A percentile compares a stretch with the other conserved stretches of the same genome.
These are phyloP conservation scores for Blastomyces gilchristii DNA, from an alignment of 2,329 filamentous ascomycete genomes.

Conservation along the genomic window DNA sequence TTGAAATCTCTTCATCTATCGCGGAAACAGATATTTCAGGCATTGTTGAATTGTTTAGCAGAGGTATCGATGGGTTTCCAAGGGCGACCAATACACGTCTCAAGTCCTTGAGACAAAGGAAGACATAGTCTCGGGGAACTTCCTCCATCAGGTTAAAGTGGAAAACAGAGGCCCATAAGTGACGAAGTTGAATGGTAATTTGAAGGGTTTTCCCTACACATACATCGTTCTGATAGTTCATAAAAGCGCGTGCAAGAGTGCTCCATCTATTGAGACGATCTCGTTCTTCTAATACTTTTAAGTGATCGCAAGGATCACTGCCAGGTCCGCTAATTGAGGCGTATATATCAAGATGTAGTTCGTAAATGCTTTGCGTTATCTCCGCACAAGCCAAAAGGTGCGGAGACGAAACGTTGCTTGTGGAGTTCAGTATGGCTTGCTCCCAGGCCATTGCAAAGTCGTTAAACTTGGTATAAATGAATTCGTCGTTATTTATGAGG, in stretches of 20 bases:
- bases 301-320: slow-evolving; percentile 44
- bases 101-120: slow-evolving; percentile 54
- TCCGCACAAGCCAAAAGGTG: slow-evolving; percentile 36
- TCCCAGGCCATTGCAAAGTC: slow-evolving; percentile 26
- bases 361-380: slow-evolving; percentile 52
- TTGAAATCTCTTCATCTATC: slow-evolving; percentile 81
- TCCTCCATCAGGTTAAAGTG: slow-evolving; percentile 49
- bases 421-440: slow-evolving; percentile 20
- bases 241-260: slow-evolving; percentile 45
- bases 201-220: slow-evolving; percentile 23
- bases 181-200: slow-evolving; percentile 45
- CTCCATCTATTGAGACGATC: slow-evolving; percentile 54
- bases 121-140: slow-evolving; percentile 48
- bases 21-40: slow-evolving; percentile 72
- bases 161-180: slow-evolving; percentile 57
- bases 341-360: slow-evolving; percentile 58
- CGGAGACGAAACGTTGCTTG: slow-evolving; percentile 20
- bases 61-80: slow-evolving; percentile 42
- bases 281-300: slow-evolving; percentile 47
- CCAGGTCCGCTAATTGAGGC: slow-evolving; percentile 51
- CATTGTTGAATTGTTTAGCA: slow-evolving; percentile 83
- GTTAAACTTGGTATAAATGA: slow-evolving; percentile 37
- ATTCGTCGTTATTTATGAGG: slow-evolving; percentile 45
- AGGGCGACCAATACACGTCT: slow-evolving; percentile 43
- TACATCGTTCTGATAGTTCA: slow-evolving; percentile 35